A percentile compares a stretch with the other conserved stretches of the same genome.
Evolutionary conservation across 78 protist genomes (phyloP).

Genomic region (Dictyostelium purpureum): DNA sequence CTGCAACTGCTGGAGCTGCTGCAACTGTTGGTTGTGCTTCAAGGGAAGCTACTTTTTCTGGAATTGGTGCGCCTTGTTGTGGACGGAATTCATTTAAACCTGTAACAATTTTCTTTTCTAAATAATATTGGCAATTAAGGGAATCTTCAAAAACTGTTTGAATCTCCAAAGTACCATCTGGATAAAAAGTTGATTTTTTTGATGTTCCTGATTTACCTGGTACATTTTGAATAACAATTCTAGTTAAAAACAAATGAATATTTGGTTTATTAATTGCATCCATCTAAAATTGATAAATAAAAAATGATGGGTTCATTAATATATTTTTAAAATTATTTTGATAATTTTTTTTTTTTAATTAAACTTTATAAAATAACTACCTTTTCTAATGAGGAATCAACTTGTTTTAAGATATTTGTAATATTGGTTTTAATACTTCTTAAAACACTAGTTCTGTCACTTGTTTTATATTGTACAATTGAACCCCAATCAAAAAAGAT

Average conservation of each 20-base stretch:
- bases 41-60: neutral
- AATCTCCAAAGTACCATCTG: conserved; percentile 73
- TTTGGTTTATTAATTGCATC: conserved; percentile 46
- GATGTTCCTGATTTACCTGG: conserved; percentile 69
- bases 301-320: neutral
- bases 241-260: conserved; percentile 38
- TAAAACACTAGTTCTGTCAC: conserved; percentile 16
- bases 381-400: conserved; percentile 49
- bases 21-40: conserved; percentile 9
- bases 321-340: neutral
- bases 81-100: conserved; percentile 69
- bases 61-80: neutral
- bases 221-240: conserved; percentile 50
- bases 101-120: conserved; percentile 46
- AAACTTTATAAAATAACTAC: neutral
- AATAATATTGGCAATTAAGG: conserved; percentile 57
- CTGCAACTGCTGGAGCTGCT: neutral
- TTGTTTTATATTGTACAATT: neutral
- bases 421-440: conserved; percentile 34
- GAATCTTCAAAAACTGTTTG: conserved; percentile 39
- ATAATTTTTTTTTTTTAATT: neutral
- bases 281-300: conserved; percentile 6
- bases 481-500: conserved; percentile 44
- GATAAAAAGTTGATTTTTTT: conserved; percentile 48
- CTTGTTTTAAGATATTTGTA: conserved; percentile 27